Conservation (phyloP, 345 rosid genomes). For the Rhodomyrtus tomentosa region DNA sequence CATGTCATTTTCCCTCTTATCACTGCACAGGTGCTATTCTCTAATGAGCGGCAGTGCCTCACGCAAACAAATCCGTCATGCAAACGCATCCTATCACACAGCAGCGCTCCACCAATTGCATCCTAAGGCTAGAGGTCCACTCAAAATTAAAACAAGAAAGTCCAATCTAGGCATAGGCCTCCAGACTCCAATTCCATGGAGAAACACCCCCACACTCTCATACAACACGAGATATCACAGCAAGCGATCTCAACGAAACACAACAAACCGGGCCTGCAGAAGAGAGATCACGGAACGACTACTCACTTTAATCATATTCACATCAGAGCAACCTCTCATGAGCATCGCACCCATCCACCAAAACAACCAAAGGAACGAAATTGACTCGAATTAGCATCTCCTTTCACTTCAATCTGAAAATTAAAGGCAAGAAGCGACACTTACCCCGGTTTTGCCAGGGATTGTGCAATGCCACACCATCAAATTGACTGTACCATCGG, state of each 20-base stretch:
- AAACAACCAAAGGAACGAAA: not conserved
- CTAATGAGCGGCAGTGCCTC: not conserved
- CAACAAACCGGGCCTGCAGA: not conserved
- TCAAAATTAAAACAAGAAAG: not conserved
- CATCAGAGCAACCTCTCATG: not conserved
- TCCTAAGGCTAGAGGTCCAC: not conserved
- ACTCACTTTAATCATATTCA: not conserved
- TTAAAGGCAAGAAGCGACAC: conserved; percentile 1
- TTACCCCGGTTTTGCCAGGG: conserved; percentile 93
- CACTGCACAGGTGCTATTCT: not conserved
- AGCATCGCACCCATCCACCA: not conserved
- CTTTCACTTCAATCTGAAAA: not conserved
- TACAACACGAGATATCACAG: not conserved
- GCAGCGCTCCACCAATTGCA: not conserved
- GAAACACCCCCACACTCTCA: not conserved
- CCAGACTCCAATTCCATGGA: not conserved
- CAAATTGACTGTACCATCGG: conserved; percentile 81
- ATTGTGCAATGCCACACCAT: conserved; percentile 97
- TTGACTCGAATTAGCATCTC: not conserved
- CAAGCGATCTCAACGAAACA: not conserved
- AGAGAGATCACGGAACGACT: not conserved
- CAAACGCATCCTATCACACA: not conserved
- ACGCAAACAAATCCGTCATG: not conserved
- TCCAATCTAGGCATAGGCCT: not conserved
- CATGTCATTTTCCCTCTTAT: not conserved